A percentile compares a stretch with the other conserved stretches of the same genome.
Evolutionary conservation across 108 stramenopile genomes (phyloP).

Genomic region (Cylindrotheca closterium): DNA sequence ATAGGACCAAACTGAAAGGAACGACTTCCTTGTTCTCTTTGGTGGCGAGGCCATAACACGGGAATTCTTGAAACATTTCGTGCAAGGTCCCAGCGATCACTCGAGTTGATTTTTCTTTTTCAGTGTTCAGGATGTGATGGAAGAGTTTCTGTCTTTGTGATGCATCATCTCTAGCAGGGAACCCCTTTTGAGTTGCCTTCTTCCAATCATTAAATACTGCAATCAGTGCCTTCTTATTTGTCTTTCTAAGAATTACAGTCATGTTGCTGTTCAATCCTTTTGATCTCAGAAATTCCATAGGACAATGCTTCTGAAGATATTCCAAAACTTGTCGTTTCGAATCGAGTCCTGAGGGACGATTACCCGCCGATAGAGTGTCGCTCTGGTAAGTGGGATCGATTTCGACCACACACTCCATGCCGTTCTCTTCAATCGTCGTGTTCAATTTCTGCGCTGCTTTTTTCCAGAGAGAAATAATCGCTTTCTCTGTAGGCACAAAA

Average conservation of each 20-base stretch:
- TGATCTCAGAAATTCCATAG: slow-evolving; percentile 62
- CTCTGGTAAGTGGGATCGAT: slow-evolving; percentile 20
- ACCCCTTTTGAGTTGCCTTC: not conserved
- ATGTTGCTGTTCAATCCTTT: slow-evolving; percentile 54
- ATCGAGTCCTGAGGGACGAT: slow-evolving; percentile 19
- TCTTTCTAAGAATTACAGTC: slow-evolving; percentile 58
- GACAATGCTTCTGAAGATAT: slow-evolving; percentile 56
- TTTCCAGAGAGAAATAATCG: slow-evolving; percentile 61
- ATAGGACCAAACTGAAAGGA: slow-evolving; percentile 39
- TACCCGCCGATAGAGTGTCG: not conserved
- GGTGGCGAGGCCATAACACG: slow-evolving; percentile 41
- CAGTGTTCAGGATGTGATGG: slow-evolving; percentile 2
- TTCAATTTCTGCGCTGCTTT: slow-evolving; percentile 41
- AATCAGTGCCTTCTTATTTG: slow-evolving; percentile 49
- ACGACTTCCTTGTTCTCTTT: not conserved
- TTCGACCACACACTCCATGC: slow-evolving; percentile 15
- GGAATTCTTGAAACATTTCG: slow-evolving; percentile 72
- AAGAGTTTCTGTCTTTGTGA: not conserved
- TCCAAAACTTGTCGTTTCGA: slow-evolving; percentile 60
- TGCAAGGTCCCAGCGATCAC: slow-evolving; percentile 64
- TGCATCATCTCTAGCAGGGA: not conserved
- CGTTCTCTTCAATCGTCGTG: not conserved
- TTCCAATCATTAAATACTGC: slow-evolving; percentile 48
- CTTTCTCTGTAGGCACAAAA: slow-evolving; percentile 45
- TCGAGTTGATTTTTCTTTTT: not conserved